Base-by-base conservation (phyloP, 2,329 filamentous ascomycete species). In the Fusarium pseudoanthophilum region DNA sequence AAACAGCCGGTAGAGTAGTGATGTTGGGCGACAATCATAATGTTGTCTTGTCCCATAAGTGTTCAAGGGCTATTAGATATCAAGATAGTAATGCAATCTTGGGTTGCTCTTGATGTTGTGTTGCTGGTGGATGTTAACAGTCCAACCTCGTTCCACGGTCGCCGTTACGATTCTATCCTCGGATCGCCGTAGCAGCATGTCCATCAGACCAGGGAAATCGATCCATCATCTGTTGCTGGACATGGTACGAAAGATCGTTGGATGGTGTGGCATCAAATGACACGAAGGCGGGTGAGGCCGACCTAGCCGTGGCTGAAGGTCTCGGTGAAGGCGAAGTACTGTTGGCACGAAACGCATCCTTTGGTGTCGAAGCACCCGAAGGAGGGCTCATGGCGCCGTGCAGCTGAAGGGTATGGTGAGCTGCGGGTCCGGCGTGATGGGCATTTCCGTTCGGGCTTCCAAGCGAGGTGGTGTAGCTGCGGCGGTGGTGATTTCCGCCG, bases 151-250 rank as follows among this genome's bases (percentile, higher is more conserved):
- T 43, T 39, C 53, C 60, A 66, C 73, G 72, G 60, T 76, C 69
- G 51, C 72, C 71, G 40, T 39, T 45, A 42, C 63, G 63, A 40
- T 67, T 62, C 80, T 81, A 85, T 60, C 83, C 82, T 63, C 81
- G 80, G 64, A 85, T 90, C 46, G 87, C 87, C 78, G 87, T 85
- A 49, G 85, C 81, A 61, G 85, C 77, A 80, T 88, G 84, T 78
- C 85, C 78, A 65, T 89, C 86, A 60, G 82, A 81, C 79, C 81
- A 84, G 55, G 85, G 86, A 71, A 88, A 88, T 60, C 83, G 84
- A 66, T 87, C 84, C 42, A 79, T 69, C 77, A 82, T 81, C 73
- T 83, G 74, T 67, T 82, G 82, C 72, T 85, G 83, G 63, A 79
- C 74, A 69, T 83, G 78, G 46, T 74, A 85, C 39, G 82, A 76